Evolutionary conservation across 768 basidiomycete species (phyloP), one percentile per base, ranked within the genome.

Genomic region (Pholiota molesta): DNA sequence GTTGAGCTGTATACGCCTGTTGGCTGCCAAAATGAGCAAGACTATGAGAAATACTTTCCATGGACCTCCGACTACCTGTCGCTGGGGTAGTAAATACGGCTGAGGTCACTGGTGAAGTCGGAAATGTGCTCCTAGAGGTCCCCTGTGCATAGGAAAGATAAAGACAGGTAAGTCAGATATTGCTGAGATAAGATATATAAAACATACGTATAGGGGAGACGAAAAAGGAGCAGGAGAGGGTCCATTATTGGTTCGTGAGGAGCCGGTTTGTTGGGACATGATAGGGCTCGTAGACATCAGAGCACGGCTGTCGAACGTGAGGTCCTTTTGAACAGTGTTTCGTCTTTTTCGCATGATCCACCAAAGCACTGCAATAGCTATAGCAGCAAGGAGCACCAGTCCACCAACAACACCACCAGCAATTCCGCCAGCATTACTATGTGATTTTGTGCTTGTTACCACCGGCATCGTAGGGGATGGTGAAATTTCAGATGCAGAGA

Each of bases 391-490:
- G 26, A 73, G 75, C 13, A 82, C 77, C 3, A 89, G 57, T 21
- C 80, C 86, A 5, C 83, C 86, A 1, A 87, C 77, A 8, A 83
- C 81, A 19, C 87, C 87, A 21, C 88, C 88, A 6, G 85, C 83
- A 37, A 90, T 88, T 19, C 84, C 85, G 2, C 86, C 87, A 2
- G 83, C 79, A 65, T 84, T 74, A 17, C 66, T 57, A 54, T 57
- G 55, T 23, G 52, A 55, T n/a, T 16, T 53, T 23, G 52, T 49
- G 44, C 29, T 21, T 64, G 52, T 47, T 29, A 49, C 52, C 19
- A 69, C 35, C 8, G 66, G 29, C 37, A 28, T 29, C 9, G 59
- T 61, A 8, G 51, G 28, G 40, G 62, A 16, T 13, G 58, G n/a
- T 17, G 47, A 55, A 26, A 3, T 37, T 37, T 37, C 55, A 5